A percentile compares a stretch with the other conserved stretches of the same genome.
phyloP scores from a whole-genome alignment of 2,329 filamentous ascomycete species.

The Knoxdaviesia proteae region DNA sequence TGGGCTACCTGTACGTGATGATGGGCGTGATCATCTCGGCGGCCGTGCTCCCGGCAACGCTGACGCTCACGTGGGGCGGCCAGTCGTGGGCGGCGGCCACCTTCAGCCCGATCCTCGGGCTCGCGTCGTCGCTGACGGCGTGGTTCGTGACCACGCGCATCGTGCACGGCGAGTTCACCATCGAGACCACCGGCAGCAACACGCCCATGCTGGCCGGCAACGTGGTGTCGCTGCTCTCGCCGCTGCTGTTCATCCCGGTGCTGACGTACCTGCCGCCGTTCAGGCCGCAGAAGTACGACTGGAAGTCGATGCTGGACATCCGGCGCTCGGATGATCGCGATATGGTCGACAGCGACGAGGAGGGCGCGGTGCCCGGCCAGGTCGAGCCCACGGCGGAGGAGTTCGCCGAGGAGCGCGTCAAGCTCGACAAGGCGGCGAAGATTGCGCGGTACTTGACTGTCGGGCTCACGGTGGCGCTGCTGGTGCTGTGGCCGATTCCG shows the following conservation, averaged over 20 bases:
- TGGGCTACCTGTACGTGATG: conserved; percentile 64
- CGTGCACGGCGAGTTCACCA: conserved; percentile 32
- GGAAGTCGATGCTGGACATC: conserved; percentile 54
- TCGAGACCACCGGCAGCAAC: conserved; percentile 53
- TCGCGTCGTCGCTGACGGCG: neutral
- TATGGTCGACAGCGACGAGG: conserved; percentile 40
- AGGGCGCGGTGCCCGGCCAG: conserved; percentile 33
- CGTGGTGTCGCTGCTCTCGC: conserved; percentile 53
- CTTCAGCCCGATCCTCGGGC: conserved; percentile 32
- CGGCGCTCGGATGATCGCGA: conserved; percentile 53
- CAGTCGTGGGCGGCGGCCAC: conserved; percentile 40
- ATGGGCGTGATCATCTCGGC: conserved; percentile 71
- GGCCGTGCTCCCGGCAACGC: conserved; percentile 53
- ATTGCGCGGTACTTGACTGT: conserved; percentile 28
- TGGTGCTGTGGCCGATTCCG: conserved; percentile 12
- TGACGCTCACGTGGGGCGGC: conserved; percentile 53
- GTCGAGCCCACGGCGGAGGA: conserved; percentile 5
- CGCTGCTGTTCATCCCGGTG: conserved; percentile 46
- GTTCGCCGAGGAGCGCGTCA: conserved; percentile 12
- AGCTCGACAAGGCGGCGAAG: conserved; percentile 24
- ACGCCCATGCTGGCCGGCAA: conserved; percentile 66
- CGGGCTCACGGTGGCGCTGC: conserved; percentile 32
- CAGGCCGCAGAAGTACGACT: conserved; percentile 48
- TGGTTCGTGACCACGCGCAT: neutral
- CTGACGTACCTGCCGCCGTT: conserved; percentile 31